Evolutionary conservation across 2,329 filamentous ascomycete species (phyloP).

Genomic region (Exophiala xenobiotica): DNA sequence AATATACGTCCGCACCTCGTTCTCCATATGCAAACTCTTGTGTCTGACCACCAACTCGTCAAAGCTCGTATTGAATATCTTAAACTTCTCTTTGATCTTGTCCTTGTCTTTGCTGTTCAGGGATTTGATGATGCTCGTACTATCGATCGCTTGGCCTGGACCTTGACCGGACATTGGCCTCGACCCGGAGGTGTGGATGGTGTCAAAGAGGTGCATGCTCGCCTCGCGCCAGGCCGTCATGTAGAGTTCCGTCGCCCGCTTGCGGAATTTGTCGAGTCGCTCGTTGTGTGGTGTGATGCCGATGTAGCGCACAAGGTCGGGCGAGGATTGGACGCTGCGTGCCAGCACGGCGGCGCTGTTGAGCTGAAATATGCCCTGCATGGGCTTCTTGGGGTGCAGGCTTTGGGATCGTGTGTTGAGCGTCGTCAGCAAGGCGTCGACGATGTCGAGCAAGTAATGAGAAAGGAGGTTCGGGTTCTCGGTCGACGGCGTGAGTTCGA

Average conservation of each 20-base stretch:
- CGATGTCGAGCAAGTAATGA: constrained; percentile 84
- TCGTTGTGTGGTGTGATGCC: constrained; percentile 59
- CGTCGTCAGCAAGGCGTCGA: constrained; percentile 73
- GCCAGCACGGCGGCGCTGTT: constrained; percentile 85
- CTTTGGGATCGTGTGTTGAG: constrained; percentile 72
- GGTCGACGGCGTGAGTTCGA: constrained; percentile 50
- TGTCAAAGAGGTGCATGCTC: constrained; percentile 80
- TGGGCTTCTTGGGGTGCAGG: constrained; percentile 72
- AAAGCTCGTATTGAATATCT: constrained; percentile 83
- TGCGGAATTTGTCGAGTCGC: constrained; percentile 78
- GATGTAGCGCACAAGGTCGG: constrained; percentile 73
- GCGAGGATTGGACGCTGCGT: constrained; percentile 72
- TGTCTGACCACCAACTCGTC: constrained; percentile 84
- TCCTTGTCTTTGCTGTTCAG: constrained; percentile 90
- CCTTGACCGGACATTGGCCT: constrained; percentile 62
- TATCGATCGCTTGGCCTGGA: constrained; percentile 67
- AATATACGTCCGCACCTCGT: constrained; percentile 78
- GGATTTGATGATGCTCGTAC: constrained; percentile 77
- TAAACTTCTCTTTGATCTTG: constrained; percentile 93
- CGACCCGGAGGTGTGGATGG: constrained; percentile 74
- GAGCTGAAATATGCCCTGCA: constrained; percentile 84
- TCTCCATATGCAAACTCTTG: constrained; percentile 83
- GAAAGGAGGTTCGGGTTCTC: constrained; percentile 77
- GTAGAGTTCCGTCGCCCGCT: constrained; percentile 79
- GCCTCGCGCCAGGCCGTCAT: constrained; percentile 86